These are phyloP conservation scores for Nephelium lappaceum DNA, from an alignment of 345 rosid genomes.

Conservation along the genomic window DNA sequence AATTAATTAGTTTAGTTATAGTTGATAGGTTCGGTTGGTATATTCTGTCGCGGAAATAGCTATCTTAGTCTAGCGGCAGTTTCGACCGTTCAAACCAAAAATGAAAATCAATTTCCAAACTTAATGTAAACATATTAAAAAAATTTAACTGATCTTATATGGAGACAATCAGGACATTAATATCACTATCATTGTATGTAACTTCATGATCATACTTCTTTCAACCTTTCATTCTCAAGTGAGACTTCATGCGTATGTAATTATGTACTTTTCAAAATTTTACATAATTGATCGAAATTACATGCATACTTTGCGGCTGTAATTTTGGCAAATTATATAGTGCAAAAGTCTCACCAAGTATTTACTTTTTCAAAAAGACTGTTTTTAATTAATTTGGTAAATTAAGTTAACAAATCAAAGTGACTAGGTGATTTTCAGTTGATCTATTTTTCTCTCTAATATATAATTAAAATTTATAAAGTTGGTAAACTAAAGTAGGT, in stretches of 20 bases:
- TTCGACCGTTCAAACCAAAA: too few species aligned
- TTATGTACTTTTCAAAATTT: background rate
- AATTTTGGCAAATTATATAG: background rate
- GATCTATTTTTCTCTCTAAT: background rate
- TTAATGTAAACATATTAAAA: background rate
- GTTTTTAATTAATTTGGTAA: conserved; percentile 7
- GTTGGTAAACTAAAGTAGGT: background rate
- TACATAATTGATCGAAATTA: background rate
- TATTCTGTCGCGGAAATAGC: too few species aligned
- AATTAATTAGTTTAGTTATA: too few species aligned
- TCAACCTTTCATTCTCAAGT: too few species aligned
- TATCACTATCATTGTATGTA: too few species aligned
- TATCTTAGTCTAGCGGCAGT: too few species aligned
- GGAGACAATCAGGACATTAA: too few species aligned
- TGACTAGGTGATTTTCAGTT: background rate
- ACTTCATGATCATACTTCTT: too few species aligned
- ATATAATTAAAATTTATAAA: background rate
- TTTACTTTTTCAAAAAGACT: background rate
- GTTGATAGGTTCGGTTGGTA: too few species aligned
- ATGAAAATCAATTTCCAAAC: background rate
- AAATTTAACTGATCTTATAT: too few species aligned
- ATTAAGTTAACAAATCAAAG: conserved; percentile 4
- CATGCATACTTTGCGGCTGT: conserved; percentile 18
- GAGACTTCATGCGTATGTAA: background rate
- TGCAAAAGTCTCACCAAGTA: background rate